Conservation (phyloP, 441 rosid species). For the Jatropha multifida region DNA sequence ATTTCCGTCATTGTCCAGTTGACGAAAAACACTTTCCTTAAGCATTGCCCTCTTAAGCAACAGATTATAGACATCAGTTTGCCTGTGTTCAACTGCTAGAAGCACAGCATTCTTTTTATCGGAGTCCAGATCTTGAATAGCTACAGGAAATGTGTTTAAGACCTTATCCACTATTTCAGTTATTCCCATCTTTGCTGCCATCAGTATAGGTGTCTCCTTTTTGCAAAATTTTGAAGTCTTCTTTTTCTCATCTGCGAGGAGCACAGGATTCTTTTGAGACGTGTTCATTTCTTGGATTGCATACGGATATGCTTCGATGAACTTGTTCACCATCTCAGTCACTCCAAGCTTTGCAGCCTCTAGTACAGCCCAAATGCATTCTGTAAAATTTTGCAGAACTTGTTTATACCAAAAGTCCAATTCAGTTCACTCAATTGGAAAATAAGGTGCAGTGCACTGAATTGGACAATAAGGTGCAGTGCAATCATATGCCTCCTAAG, state of each 20-base stretch:
- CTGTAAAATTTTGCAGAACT: too few relatives aligned
- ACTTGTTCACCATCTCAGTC: slow-evolving; percentile 5
- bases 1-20: slow-evolving; percentile 37
- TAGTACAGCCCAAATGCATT: neutral
- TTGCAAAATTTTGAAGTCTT: neutral
- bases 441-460: neutral
- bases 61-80: slow-evolving; percentile 24
- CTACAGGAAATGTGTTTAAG: slow-evolving; percentile 26
- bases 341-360: neutral
- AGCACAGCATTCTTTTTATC: slow-evolving; percentile 34
- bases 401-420: neutral
- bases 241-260: slow-evolving; percentile 20
- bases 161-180: slow-evolving; percentile 32
- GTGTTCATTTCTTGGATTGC: slow-evolving; percentile 25
- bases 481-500: neutral
- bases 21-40: slow-evolving; percentile 29
- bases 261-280: slow-evolving; percentile 18
- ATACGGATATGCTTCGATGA: neutral
- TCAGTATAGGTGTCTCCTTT: slow-evolving; percentile 28
- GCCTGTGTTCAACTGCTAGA: slow-evolving; percentile 33
- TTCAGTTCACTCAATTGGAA: neutral
- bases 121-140: slow-evolving; percentile 31
- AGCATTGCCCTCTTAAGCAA: slow-evolving; percentile 21
- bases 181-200: slow-evolving; percentile 40
- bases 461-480: neutral